A percentile compares a stretch with the other conserved stretches of the same genome.
Conservation (phyloP, 1,139 yeast species). For the Magnusiomyces paraingens region DNA sequence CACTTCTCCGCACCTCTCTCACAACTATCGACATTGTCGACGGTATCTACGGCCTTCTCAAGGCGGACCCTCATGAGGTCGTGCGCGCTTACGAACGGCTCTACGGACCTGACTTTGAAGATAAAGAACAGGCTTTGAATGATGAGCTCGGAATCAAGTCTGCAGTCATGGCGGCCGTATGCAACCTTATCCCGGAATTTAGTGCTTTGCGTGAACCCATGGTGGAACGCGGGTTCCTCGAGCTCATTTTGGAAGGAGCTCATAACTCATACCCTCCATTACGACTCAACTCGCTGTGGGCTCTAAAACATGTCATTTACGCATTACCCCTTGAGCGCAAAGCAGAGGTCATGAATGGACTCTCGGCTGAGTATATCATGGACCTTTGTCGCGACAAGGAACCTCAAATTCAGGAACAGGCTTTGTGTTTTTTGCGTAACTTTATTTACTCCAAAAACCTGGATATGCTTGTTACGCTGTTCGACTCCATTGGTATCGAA, state of each 20-base stretch:
- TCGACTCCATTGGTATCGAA: slow-evolving; percentile 34
- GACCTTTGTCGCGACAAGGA: slow-evolving; percentile 44
- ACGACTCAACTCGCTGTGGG: slow-evolving; percentile 47
- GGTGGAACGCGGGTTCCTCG: slow-evolving; percentile 49
- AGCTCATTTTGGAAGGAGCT: slow-evolving; percentile 40
- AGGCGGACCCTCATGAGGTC: slow-evolving; percentile 20
- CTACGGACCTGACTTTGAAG: slow-evolving; percentile 18
- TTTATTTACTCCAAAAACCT: slow-evolving; percentile 57
- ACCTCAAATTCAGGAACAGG: slow-evolving; percentile 54
- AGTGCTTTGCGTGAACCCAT: slow-evolving; percentile 61
- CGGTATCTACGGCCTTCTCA: slow-evolving; percentile 39
- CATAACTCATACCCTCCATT: slow-evolving; percentile 33
- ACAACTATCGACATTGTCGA: slow-evolving; percentile 51
- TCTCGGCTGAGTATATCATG: slow-evolving; percentile 48
- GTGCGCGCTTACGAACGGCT: slow-evolving; percentile 9
- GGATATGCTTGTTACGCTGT: slow-evolving; percentile 41
- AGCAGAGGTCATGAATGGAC: slow-evolving; percentile 33
- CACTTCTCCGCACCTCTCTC: slow-evolving; percentile 61
- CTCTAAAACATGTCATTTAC: slow-evolving; percentile 49
- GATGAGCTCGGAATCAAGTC: slow-evolving; percentile 47
- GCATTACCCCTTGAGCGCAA: slow-evolving; percentile 37
- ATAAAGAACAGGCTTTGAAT: slow-evolving; percentile 20
- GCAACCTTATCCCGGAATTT: slow-evolving; percentile 75
- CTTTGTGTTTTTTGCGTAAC: slow-evolving; percentile 70
- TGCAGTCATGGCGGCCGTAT: slow-evolving; percentile 59